Evolutionary conservation across 2,329 filamentous ascomycete genomes (phyloP).

Genomic region (Pseudogymnoascus verrucosus): DNA sequence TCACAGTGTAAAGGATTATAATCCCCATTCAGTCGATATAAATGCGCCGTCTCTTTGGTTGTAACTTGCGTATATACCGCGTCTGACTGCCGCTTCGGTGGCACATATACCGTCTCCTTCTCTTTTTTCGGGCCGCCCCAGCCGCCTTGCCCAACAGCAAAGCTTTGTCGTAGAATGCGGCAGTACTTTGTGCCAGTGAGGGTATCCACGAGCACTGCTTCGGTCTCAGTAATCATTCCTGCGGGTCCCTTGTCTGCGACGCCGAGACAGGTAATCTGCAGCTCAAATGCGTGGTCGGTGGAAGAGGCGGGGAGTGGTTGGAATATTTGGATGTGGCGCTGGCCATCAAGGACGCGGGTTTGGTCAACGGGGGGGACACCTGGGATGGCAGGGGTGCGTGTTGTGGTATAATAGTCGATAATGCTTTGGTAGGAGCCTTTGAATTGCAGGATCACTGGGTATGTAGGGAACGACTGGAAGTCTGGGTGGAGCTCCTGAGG

Average conservation of each 20-base stretch:
- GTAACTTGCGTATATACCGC: conserved; percentile 32
- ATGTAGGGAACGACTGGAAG: background rate
- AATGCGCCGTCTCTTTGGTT: conserved; percentile 31
- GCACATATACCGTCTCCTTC: conserved; percentile 24
- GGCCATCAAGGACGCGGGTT: conserved; percentile 35
- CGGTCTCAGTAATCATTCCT: conserved; percentile 36
- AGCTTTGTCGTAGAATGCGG: conserved; percentile 33
- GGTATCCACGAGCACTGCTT: conserved; percentile 33
- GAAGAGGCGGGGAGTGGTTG: conserved; percentile 30
- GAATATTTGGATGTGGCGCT: conserved; percentile 34
- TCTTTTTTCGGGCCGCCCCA: conserved; percentile 37
- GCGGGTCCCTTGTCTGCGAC: conserved; percentile 38
- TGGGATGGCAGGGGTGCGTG: conserved; percentile 29
- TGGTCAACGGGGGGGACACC: conserved; percentile 35
- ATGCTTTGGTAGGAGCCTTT: conserved; percentile 39
- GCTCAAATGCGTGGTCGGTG: conserved; percentile 32
- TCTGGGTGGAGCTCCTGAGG: background rate
- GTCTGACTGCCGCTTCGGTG: conserved; percentile 32
- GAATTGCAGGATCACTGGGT: conserved; percentile 37
- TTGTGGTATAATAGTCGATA: conserved; percentile 34
- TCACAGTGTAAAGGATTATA: conserved; percentile 42
- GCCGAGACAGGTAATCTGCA: conserved; percentile 34
- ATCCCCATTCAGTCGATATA: conserved; percentile 40
- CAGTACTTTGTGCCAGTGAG: conserved; percentile 33
- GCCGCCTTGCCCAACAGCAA: conserved; percentile 39